Conservation (phyloP, 2,329 filamentous ascomycete species). For the Pseudogymnoascus sp. region DNA sequence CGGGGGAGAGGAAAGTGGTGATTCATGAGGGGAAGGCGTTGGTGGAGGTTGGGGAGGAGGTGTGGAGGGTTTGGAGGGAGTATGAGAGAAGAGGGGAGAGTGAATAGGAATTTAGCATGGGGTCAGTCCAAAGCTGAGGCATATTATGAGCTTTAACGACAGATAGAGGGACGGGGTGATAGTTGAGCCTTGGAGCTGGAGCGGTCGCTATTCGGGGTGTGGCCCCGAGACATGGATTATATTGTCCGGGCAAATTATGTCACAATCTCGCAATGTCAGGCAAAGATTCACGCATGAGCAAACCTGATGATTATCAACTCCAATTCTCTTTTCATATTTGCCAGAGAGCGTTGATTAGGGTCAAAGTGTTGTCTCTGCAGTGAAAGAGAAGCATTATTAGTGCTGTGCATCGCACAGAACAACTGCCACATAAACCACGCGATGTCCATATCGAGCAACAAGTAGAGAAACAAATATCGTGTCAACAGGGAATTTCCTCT, state of each 20-base stretch:
- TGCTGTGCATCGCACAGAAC: neutral
- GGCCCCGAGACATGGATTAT: neutral
- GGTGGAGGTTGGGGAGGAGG: slow-evolving; percentile 17
- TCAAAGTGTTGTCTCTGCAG: neutral
- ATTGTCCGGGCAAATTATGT: neutral
- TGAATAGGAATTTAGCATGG: too few species aligned
- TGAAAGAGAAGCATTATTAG: neutral
- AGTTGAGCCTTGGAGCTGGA: too few species aligned
- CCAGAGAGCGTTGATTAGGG: neutral
- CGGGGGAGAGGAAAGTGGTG: slow-evolving; percentile 17
- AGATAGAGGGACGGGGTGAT: too few species aligned
- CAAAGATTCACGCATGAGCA: neutral
- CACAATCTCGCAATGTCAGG: neutral
- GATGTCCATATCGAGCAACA: neutral
- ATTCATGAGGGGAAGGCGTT: slow-evolving; percentile 18
- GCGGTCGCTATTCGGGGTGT: neutral
- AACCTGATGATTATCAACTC: neutral
- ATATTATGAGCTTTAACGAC: too few species aligned
- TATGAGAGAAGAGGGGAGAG: slow-evolving; percentile 18
- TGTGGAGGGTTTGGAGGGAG: slow-evolving; percentile 21
- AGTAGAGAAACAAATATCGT: neutral
- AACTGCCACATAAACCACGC: neutral
- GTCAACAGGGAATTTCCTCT: too few species aligned
- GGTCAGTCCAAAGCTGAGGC: too few species aligned
- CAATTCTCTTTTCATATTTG: neutral